Percentiles rank a stretch among this genome's conserved stretches.
phyloP scores from a whole-genome alignment of 257 asterid species.

The Plantago major region DNA sequence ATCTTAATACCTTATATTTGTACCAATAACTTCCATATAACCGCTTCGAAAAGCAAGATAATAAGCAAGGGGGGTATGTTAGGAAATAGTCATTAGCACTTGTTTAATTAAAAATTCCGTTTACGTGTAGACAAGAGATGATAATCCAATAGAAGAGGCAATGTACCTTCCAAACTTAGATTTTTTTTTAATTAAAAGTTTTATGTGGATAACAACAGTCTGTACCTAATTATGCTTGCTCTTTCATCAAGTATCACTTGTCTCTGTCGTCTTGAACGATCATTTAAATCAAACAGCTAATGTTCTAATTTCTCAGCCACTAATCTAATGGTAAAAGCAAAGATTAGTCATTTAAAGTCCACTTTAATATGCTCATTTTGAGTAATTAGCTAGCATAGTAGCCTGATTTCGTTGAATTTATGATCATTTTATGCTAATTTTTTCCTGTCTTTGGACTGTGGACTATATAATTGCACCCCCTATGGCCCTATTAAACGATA shows the following conservation, averaged over 20 bases:
- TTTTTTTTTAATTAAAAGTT: neutral
- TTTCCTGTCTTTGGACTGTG: no score
- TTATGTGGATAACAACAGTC: constrained; percentile 1
- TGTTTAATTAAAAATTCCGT: neutral
- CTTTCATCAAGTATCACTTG: constrained; percentile 1
- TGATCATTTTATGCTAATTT: no score
- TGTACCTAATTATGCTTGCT: constrained; percentile 4
- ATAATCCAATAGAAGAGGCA: neutral
- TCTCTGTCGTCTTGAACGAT: neutral
- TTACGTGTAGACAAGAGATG: constrained; percentile 5
- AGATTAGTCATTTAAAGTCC: neutral
- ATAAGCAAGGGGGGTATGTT: neutral
- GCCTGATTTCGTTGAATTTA: no score
- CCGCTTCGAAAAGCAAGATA: no score
- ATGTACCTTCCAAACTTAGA: constrained; percentile 6
- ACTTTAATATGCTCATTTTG: constrained; percentile 1
- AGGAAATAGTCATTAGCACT: constrained; percentile 9
- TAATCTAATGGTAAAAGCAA: neutral
- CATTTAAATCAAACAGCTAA: constrained; percentile 8
- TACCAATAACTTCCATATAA: no score
- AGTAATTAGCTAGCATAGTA: neutral
- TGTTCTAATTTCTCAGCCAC: constrained; percentile 2
- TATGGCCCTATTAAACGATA: no score
- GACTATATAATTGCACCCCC: no score
- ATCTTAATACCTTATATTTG: no score